Percentiles rank a stretch among this genome's conserved stretches.
Evolutionary conservation across 306 rosid species (phyloP).

Genomic region (Gastrolobium villosum): DNA sequence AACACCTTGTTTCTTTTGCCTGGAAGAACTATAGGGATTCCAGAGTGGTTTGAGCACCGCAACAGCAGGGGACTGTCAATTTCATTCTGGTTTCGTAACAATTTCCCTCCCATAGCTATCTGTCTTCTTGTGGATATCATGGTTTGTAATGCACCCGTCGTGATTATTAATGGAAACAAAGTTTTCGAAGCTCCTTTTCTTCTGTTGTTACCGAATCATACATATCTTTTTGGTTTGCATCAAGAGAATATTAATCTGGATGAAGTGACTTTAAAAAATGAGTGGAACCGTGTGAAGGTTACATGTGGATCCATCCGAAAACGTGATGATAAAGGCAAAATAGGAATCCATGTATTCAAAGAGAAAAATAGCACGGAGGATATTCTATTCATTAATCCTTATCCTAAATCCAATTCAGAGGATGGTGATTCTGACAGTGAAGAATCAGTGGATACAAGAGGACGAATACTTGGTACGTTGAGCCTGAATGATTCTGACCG

Average conservation of each 20-base stretch:
- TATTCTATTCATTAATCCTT: too few species aligned
- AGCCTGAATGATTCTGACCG: too few species aligned
- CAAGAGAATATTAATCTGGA: not conserved
- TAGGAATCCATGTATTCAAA: too few species aligned
- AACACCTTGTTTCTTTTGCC: not conserved
- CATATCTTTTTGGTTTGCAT: not conserved
- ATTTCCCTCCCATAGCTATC: not conserved
- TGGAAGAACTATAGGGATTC: not conserved
- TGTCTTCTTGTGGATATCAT: not conserved
- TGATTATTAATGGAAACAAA: not conserved
- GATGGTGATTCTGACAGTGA: too few species aligned
- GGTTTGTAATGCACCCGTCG: too few species aligned
- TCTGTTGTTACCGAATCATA: not conserved
- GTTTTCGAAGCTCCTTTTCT: too few species aligned
- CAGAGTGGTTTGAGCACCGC: not conserved
- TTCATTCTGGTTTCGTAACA: constrained; percentile 21
- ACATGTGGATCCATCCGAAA: too few species aligned
- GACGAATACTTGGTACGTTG: too few species aligned
- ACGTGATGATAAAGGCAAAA: too few species aligned
- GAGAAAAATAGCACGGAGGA: too few species aligned
- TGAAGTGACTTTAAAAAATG: not conserved
- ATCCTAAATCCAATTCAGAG: too few species aligned
- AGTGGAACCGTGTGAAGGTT: not conserved
- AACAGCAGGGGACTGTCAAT: not conserved
- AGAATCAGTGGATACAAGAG: too few species aligned